Percentiles rank a stretch among this genome's conserved stretches.
Conservation (phyloP, 2,329 filamentous ascomycete species). For the Teratosphaeria nubilosa region DNA sequence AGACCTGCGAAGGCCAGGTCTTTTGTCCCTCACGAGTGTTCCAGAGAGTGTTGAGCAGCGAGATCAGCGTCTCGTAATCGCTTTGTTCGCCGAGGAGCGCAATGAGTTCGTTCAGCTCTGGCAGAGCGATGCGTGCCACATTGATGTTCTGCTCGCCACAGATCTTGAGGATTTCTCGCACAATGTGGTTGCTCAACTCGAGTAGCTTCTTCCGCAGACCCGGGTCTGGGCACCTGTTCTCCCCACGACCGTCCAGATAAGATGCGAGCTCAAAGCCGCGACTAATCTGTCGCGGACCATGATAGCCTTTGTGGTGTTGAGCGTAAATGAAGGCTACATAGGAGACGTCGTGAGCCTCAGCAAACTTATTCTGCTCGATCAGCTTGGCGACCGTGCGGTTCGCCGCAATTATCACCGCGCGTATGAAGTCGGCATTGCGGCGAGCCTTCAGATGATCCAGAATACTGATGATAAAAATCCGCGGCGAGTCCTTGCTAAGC, state of each 20-base stretch:
- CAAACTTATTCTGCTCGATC: slow-evolving; percentile 30
- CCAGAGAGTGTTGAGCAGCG: slow-evolving; percentile 36
- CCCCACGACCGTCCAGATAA: slow-evolving; percentile 34
- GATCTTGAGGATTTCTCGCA: slow-evolving; percentile 33
- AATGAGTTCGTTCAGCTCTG: slow-evolving; percentile 37
- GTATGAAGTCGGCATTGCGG: slow-evolving; percentile 30
- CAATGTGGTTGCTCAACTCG: slow-evolving; percentile 30
- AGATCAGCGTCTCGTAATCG: slow-evolving; percentile 38
- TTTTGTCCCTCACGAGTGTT: slow-evolving; percentile 36
- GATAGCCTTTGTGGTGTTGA: slow-evolving; percentile 33
- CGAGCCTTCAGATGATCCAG: slow-evolving; percentile 30
- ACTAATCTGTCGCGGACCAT: slow-evolving; percentile 28
- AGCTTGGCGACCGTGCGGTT: slow-evolving; percentile 26
- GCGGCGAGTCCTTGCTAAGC: slow-evolving; percentile 21
- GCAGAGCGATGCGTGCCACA: slow-evolving; percentile 33
- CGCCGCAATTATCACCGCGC: slow-evolving; percentile 31
- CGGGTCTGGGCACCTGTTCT: slow-evolving; percentile 20
- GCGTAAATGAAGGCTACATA: slow-evolving; percentile 36
- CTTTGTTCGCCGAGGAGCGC: slow-evolving; percentile 39
- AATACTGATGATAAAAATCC: slow-evolving; percentile 32
- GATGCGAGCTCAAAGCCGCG: slow-evolving; percentile 39
- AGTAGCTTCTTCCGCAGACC: slow-evolving; percentile 28
- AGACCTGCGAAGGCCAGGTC: slow-evolving; percentile 35
- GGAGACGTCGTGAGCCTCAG: slow-evolving; percentile 34
- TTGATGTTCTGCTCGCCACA: slow-evolving; percentile 36